Percentiles rank a stretch among this genome's conserved stretches.
Conservation (phyloP, 805 yeast genomes). For the Metschnikowia aberdeeniae region DNA sequence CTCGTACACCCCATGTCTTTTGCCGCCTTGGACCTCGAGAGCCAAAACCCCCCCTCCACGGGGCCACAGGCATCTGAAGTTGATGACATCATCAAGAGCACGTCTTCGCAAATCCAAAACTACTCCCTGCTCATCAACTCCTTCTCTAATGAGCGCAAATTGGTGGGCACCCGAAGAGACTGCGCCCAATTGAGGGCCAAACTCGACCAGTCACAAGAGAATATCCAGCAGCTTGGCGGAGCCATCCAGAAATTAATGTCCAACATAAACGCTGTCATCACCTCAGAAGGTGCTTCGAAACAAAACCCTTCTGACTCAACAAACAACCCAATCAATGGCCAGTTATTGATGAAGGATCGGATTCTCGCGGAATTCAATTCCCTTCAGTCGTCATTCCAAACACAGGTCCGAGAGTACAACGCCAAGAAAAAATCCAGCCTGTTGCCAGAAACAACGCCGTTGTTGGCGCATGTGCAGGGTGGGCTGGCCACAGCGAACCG, state of each 20-base stretch:
- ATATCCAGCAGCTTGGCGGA: conserved; percentile 28
- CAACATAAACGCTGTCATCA: conserved; percentile 27
- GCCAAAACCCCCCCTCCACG: conserved; percentile 31
- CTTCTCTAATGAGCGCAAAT: conserved; percentile 46
- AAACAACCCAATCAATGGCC: conserved; percentile 14
- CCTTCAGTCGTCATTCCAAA: conserved; percentile 43
- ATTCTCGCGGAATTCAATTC: conserved; percentile 53
- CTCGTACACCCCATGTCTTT: conserved; percentile 41
- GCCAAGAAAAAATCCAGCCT: conserved; percentile 40
- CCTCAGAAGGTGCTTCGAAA: conserved; percentile 23
- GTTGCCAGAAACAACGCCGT: conserved; percentile 12
- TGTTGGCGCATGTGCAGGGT: not conserved
- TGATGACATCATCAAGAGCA: conserved; percentile 30
- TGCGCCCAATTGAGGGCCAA: conserved; percentile 29
- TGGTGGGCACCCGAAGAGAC: conserved; percentile 53
- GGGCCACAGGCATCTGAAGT: conserved; percentile 20
- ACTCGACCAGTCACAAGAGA: conserved; percentile 30
- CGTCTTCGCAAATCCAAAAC: conserved; percentile 40
- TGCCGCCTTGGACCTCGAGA: conserved; percentile 50
- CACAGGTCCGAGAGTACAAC: conserved; percentile 42
- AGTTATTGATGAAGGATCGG: conserved; percentile 46
- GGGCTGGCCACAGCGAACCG: not conserved
- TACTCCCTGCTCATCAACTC: conserved; percentile 49
- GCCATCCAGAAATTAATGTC: conserved; percentile 31
- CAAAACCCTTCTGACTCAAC: not conserved